Evolutionary conservation across 106 monocot genomes (phyloP).

Genomic region (Allium sativum): DNA sequence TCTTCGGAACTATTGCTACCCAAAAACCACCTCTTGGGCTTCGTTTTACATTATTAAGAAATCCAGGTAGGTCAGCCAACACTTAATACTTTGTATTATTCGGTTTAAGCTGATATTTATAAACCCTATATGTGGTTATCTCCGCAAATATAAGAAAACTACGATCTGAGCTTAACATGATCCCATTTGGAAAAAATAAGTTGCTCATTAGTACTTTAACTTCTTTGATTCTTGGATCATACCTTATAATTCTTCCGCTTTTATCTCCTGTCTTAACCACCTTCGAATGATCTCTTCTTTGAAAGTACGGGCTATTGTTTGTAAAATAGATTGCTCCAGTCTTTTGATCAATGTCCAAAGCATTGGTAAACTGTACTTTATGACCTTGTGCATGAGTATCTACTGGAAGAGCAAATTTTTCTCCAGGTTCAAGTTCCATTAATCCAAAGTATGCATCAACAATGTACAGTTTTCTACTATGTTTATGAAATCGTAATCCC

Average conservation of each 20-base stretch:
- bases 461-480: constrained; percentile 48
- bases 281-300: too few species aligned
- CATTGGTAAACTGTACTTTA: constrained; percentile 42
- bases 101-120: constrained; percentile 23
- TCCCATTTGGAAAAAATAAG: constrained; percentile 56
- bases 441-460: constrained; percentile 77
- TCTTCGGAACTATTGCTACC: constrained; percentile 38
- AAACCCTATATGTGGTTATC: constrained; percentile 32
- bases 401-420: constrained; percentile 13
- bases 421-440: constrained; percentile 11
- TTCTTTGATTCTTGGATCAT: constrained; percentile 27
- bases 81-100: constrained; percentile 25
- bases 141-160: constrained; percentile 47
- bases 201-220: constrained; percentile 28
- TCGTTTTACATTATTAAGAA: constrained; percentile 60
- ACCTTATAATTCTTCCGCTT: constrained; percentile 59
- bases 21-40: constrained; percentile 56
- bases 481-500: constrained; percentile 41
- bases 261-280: constrained; percentile 45
- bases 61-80: constrained; percentile 33
- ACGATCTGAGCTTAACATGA: constrained; percentile 33
- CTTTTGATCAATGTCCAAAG: constrained; percentile 48
- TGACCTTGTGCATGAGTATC: constrained; percentile 13
- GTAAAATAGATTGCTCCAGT: constrained; percentile 63
- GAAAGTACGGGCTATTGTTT: constrained; percentile 38